A percentile compares a stretch with the other conserved stretches of the same genome.
Conservation (phyloP, 1,139 yeast species). For the Candida smagusa region DNA sequence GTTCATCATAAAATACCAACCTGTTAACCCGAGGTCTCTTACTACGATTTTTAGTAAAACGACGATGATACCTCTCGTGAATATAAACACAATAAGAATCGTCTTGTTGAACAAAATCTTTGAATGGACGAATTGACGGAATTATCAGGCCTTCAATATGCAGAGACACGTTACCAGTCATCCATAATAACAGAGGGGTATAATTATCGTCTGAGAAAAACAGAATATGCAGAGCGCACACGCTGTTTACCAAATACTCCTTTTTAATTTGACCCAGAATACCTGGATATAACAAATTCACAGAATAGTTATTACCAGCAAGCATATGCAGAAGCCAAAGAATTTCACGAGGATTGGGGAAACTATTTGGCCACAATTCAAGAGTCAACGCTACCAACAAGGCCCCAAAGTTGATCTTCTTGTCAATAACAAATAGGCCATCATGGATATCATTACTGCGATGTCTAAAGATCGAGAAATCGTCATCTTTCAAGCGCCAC, state of each 20-base stretch:
- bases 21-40: constrained; percentile 4
- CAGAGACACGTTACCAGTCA: constrained; percentile 7
- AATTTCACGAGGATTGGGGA: constrained; percentile 9
- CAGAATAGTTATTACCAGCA: constrained; percentile 7
- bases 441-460: constrained; percentile 4
- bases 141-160: constrained; percentile 11
- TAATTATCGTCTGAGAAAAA: constrained; percentile 11
- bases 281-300: constrained; percentile 10
- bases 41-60: constrained; percentile 2
- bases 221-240: constrained; percentile 10
- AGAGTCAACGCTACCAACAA: constrained; percentile 9
- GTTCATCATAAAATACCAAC: constrained; percentile 6
- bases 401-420: constrained; percentile 8
- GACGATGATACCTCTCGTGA: constrained; percentile 8
- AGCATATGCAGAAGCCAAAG: constrained; percentile 13
- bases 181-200: constrained; percentile 10
- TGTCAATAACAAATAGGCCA: constrained; percentile 10
- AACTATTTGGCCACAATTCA: constrained; percentile 8
- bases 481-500: neutral
- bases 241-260: constrained; percentile 7
- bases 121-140: constrained; percentile 11
- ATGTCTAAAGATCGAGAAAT: constrained; percentile 3
- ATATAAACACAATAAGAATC: constrained; percentile 7
- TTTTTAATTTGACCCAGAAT: constrained; percentile 9
- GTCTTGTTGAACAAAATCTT: constrained; percentile 8